phyloP scores from a whole-genome alignment of 73 alveolate species.

The Symbiodinium pilosum region DNA sequence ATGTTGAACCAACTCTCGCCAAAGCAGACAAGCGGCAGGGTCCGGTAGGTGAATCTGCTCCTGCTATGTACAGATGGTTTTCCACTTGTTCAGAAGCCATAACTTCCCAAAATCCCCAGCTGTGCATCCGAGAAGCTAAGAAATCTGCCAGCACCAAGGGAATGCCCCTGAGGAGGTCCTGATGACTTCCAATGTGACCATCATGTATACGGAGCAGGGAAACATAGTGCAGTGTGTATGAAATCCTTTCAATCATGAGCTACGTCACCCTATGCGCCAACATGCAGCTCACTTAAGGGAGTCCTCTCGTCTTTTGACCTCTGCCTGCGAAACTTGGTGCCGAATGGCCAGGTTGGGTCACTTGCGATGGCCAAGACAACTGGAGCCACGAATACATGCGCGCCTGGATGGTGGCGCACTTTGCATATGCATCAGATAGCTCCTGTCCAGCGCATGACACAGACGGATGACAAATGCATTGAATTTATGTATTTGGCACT shows the following conservation, averaged over 20 bases:
- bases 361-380: too few species aligned
- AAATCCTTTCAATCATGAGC: too few species aligned
- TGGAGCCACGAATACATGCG: too few species aligned
- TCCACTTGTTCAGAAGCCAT: background rate
- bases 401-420: conserved; percentile 57
- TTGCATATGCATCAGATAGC: conserved; percentile 66
- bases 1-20: too few species aligned
- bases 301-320: conserved; percentile 15
- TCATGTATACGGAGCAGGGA: too few species aligned
- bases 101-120: too few species aligned
- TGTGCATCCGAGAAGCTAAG: background rate
- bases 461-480: too few species aligned
- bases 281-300: background rate
- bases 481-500: too few species aligned
- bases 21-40: conserved; percentile 20
- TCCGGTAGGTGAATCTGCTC: conserved; percentile 58
- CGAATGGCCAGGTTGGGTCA: too few species aligned
- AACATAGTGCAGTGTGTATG: too few species aligned
- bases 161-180: conserved; percentile 7
- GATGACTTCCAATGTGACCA: too few species aligned
- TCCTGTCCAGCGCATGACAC: conserved; percentile 2
- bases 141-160: conserved; percentile 81
- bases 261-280: too few species aligned
- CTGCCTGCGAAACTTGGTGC: background rate
- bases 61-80: background rate